These are phyloP conservation scores for Bullera alba DNA, from an alignment of 768 basidiomycete genomes.

Conservation along the genomic window DNA sequence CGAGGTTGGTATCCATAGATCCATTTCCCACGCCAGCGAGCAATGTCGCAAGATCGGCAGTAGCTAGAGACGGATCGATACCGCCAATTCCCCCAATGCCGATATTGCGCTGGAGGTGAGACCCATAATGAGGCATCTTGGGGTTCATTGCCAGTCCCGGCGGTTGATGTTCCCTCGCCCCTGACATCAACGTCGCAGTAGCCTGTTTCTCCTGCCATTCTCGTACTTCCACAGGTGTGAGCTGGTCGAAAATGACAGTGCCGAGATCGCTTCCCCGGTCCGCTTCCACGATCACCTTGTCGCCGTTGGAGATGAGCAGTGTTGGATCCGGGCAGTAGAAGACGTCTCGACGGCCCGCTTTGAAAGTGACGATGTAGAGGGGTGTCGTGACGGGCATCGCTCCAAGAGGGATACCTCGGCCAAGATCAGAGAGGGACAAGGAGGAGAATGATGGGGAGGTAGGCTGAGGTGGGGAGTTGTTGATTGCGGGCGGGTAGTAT, in stretches of 20 bases:
- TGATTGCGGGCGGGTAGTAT: slow-evolving; percentile 5
- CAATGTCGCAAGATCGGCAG: slow-evolving; percentile 22
- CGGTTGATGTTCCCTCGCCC: slow-evolving; percentile 39
- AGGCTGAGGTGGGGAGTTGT: slow-evolving; percentile 8
- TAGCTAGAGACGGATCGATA: slow-evolving; percentile 18
- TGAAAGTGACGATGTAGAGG: slow-evolving; percentile 96
- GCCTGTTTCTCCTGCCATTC: slow-evolving; percentile 77
- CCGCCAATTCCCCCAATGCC: neutral
- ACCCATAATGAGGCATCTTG: neutral
- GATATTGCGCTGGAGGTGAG: neutral
- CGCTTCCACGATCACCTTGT: slow-evolving; percentile 92
- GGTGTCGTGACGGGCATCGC: slow-evolving; percentile 75
- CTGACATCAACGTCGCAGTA: slow-evolving; percentile 48
- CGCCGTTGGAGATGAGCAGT: slow-evolving; percentile 67
- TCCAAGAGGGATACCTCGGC: slow-evolving; percentile 80
- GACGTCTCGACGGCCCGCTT: slow-evolving; percentile 88
- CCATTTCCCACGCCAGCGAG: slow-evolving; percentile 28
- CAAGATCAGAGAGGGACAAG: slow-evolving; percentile 51
- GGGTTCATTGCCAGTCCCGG: slow-evolving; percentile 23
- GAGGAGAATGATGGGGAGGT: slow-evolving; percentile 30
- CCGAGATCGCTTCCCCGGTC: slow-evolving; percentile 91
- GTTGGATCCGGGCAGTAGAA: slow-evolving; percentile 76
- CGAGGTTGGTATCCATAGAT: slow-evolving; percentile 11
- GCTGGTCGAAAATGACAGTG: slow-evolving; percentile 74
- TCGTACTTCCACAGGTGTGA: slow-evolving; percentile 83